These are phyloP conservation scores for Xylaria longipes DNA, from an alignment of 495 filamentous ascomycete genomes.

Conservation along the genomic window DNA sequence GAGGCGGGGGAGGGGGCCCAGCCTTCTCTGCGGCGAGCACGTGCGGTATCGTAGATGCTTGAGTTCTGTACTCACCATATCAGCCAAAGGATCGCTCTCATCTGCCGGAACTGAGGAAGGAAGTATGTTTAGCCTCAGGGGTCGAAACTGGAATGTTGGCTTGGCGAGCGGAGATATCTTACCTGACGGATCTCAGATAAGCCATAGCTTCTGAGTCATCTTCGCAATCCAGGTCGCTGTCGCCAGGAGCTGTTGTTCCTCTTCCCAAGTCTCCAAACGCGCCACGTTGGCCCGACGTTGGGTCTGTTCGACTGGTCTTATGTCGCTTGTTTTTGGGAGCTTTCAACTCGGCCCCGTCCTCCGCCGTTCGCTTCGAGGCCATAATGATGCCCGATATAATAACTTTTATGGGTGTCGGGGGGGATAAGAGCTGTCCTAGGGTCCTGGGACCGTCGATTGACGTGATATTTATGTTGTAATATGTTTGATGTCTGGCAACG, in stretches of 20 bases:
- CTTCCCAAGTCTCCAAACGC: conserved; percentile 79
- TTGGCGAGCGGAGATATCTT: conserved; percentile 47
- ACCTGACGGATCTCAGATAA: conserved; percentile 85
- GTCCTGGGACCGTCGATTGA: not conserved
- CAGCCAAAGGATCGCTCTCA: conserved; percentile 17
- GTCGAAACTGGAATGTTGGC: conserved; percentile 13
- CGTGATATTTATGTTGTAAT: not conserved
- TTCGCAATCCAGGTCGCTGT: conserved; percentile 61
- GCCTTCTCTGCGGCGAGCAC: conserved; percentile 64
- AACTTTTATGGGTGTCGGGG: not conserved
- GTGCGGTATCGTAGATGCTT: conserved; percentile 73
- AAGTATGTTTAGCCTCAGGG: conserved; percentile 29
- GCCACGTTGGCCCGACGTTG: conserved; percentile 75
- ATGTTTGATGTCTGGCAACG: not conserved
- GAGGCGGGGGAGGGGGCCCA: conserved; percentile 52
- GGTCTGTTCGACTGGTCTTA: conserved; percentile 52
- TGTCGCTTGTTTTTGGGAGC: conserved; percentile 20
- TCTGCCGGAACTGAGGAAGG: conserved; percentile 20
- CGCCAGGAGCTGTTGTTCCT: conserved; percentile 44
- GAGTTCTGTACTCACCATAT: conserved; percentile 64
- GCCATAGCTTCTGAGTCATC: conserved; percentile 68
- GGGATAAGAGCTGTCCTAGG: no score
- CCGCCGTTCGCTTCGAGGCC: conserved; percentile 24
- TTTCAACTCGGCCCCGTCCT: conserved; percentile 20
- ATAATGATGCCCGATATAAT: not conserved